A percentile compares a stretch with the other conserved stretches of the same genome.
phyloP scores from a whole-genome alignment of 1,139 yeast genomes.

The Yamadazyma kanchanaburiensis region DNA sequence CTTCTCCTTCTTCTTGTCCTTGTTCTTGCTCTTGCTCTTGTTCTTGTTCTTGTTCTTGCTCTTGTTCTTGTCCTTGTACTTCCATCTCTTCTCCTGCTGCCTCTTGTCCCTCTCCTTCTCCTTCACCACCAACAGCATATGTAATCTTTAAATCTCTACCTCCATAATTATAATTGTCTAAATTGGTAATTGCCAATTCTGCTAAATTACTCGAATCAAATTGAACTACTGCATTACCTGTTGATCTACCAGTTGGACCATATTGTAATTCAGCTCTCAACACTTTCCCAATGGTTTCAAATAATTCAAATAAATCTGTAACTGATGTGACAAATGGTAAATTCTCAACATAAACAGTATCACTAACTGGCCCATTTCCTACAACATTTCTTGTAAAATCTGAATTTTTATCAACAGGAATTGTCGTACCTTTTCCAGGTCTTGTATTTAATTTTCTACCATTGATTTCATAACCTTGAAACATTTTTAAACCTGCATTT shows the following conservation, averaged over 20 bases:
- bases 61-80: no score
- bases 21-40: no score
- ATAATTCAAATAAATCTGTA: constrained; percentile 80
- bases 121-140: constrained; percentile 32
- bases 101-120: neutral
- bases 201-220: constrained; percentile 71
- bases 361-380: constrained; percentile 63
- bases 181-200: constrained; percentile 66
- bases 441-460: constrained; percentile 72
- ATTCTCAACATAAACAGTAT: constrained; percentile 68
- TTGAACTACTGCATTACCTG: constrained; percentile 83
- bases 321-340: constrained; percentile 87
- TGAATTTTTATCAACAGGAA: constrained; percentile 29
- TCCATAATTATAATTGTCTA: constrained; percentile 81
- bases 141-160: constrained; percentile 68
- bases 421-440: constrained; percentile 39
- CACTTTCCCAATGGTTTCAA: constrained; percentile 81
- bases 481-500: constrained; percentile 54
- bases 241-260: constrained; percentile 60
- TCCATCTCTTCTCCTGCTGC: no score
- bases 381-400: constrained; percentile 63
- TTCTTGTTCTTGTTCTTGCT: no score
- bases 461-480: constrained; percentile 64
- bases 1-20: no score
- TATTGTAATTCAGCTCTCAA: constrained; percentile 74